phyloP scores from a whole-genome alignment of 2,329 filamentous ascomycete species.

The Didymella lethalis region DNA sequence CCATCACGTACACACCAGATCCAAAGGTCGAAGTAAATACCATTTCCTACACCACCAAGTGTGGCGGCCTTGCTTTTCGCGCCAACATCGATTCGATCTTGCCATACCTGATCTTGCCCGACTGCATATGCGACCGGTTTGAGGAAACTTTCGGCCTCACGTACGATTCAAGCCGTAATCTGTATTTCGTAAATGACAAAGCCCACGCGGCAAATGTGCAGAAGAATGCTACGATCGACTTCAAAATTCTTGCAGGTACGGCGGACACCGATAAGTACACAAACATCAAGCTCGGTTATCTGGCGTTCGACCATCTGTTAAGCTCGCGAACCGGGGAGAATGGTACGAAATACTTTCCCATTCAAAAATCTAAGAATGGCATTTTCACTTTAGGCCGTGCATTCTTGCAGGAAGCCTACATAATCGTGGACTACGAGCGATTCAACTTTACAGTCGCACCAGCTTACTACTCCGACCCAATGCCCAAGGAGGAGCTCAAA shows the following conservation, averaged over 20 bases:
- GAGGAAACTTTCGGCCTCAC: slow-evolving; percentile 45
- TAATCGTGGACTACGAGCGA: slow-evolving; percentile 49
- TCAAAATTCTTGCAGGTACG: slow-evolving; percentile 33
- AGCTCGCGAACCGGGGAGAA: slow-evolving; percentile 22
- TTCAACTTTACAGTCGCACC: slow-evolving; percentile 46
- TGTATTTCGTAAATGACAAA: slow-evolving; percentile 47
- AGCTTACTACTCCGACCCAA: slow-evolving; percentile 32
- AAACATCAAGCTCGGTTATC: slow-evolving; percentile 41
- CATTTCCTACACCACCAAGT: not conserved
- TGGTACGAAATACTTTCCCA: slow-evolving; percentile 41
- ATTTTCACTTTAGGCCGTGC: slow-evolving; percentile 44
- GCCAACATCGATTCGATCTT: slow-evolving; percentile 50
- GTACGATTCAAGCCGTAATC: slow-evolving; percentile 40
- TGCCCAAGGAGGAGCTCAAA: slow-evolving; percentile 31
- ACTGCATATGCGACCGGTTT: slow-evolving; percentile 50
- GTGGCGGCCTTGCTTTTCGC: slow-evolving; percentile 5
- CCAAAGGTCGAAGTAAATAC: slow-evolving; percentile 9
- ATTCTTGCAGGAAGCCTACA: slow-evolving; percentile 50
- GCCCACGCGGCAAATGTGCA: slow-evolving; percentile 33
- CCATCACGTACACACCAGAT: slow-evolving; percentile 35
- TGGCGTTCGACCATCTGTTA: slow-evolving; percentile 37
- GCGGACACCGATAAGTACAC: slow-evolving; percentile 20
- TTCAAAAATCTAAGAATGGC: slow-evolving; percentile 38
- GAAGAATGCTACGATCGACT: slow-evolving; percentile 34
- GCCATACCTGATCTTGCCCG: slow-evolving; percentile 44